Conservation (phyloP, 2,329 filamentous ascomycete genomes). For the Xylaria sp. region DNA sequence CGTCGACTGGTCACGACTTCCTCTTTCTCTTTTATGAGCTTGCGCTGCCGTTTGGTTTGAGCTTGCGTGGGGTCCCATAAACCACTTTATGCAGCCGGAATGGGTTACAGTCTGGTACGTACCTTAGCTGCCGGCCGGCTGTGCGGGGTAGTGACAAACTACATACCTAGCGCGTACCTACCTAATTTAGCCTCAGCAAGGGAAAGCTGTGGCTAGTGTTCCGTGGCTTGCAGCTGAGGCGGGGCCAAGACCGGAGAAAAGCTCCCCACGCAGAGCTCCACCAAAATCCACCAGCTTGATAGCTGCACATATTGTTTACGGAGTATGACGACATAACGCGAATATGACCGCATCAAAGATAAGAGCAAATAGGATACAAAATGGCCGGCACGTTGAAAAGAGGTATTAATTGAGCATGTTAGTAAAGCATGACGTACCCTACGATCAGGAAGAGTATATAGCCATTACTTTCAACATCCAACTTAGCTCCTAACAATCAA, state of each 20-base stretch:
- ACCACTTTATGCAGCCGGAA: conserved; percentile 6
- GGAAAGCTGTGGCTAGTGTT: neutral
- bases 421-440: conserved; percentile 27
- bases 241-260: neutral
- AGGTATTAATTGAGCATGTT: neutral
- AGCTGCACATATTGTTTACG: neutral
- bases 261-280: conserved; percentile 9
- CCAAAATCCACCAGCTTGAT: neutral
- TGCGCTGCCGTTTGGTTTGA: conserved; percentile 7
- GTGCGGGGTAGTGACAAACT: neutral
- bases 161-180: no score
- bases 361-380: neutral
- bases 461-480: neutral
- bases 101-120: neutral
- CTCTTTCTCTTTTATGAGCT: neutral
- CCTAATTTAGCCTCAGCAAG: neutral
- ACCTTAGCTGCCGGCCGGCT: neutral
- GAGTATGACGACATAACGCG: conserved; percentile 29
- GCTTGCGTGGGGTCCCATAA: conserved; percentile 16
- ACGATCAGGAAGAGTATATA: conserved; percentile 4
- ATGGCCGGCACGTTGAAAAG: neutral
- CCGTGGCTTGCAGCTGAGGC: conserved; percentile 14
- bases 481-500: neutral
- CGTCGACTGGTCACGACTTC: conserved; percentile 17
- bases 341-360: conserved; percentile 29